Conservation (phyloP, 2,329 filamentous ascomycete genomes). For the Clarireedia monteithiana region DNA sequence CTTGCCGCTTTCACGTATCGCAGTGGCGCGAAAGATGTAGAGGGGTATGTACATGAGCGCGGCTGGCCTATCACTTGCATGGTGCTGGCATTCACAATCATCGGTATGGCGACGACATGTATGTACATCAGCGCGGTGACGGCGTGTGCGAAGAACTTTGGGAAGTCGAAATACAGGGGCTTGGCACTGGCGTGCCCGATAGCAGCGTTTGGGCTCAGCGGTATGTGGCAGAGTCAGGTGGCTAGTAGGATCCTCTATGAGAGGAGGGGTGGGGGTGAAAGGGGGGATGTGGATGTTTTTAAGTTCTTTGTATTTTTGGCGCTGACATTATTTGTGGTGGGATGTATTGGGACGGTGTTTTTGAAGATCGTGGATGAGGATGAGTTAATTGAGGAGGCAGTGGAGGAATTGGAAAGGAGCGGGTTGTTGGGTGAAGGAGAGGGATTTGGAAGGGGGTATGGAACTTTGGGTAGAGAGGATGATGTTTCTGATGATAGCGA, state of each 20-base stretch:
- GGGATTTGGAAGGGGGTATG: constrained; percentile 61
- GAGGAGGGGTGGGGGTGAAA: constrained; percentile 51
- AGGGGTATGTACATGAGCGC: constrained; percentile 37
- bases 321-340: constrained; percentile 60
- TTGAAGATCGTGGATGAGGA: constrained; percentile 77
- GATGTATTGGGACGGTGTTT: constrained; percentile 64
- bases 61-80: constrained; percentile 71
- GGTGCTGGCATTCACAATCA: constrained; percentile 73
- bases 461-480: constrained; percentile 40
- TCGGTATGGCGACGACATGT: constrained; percentile 76
- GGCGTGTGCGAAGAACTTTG: constrained; percentile 97
- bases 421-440: constrained; percentile 71
- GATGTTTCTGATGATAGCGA: constrained; percentile 38
- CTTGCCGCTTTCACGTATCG: constrained; percentile 73
- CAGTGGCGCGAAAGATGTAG: constrained; percentile 40
- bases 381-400: constrained; percentile 80
- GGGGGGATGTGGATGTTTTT: constrained; percentile 65
- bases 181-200: constrained; percentile 86
- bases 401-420: constrained; percentile 85
- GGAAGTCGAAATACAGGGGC: constrained; percentile 77
- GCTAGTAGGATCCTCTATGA: constrained; percentile 73
- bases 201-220: constrained; percentile 84
- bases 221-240: constrained; percentile 92
- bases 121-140: constrained; percentile 92
- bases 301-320: constrained; percentile 83